Evolutionary conservation across 2,329 filamentous ascomycete genomes (phyloP).

Genomic region (Endocalyx cinctus): DNA sequence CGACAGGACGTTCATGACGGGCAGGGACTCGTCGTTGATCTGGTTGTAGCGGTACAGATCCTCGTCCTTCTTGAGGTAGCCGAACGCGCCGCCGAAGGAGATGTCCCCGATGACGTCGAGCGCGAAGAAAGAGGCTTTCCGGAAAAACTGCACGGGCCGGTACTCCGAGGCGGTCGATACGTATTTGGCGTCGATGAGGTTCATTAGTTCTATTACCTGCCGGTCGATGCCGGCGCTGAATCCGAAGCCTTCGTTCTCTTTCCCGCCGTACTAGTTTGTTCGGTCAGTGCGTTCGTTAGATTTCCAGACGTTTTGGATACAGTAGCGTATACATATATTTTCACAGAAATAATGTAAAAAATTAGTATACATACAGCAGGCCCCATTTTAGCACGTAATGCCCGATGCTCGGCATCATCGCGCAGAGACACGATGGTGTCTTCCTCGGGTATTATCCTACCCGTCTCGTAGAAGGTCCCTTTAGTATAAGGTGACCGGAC

Average conservation of each 20-base stretch:
- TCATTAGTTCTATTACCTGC: conserved; percentile 34
- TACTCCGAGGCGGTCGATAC: conserved; percentile 30
- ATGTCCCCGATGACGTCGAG: conserved; percentile 51
- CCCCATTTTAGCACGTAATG: conserved; percentile 39
- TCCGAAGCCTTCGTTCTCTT: conserved; percentile 40
- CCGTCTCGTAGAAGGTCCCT: conserved; percentile 32
- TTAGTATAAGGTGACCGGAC: conserved; percentile 33
- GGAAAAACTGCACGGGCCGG: conserved; percentile 41
- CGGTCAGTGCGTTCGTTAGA: background rate
- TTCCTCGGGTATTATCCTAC: conserved; percentile 31
- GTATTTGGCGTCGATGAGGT: conserved; percentile 45
- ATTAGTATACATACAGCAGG: conserved; percentile 35
- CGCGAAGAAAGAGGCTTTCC: conserved; percentile 47
- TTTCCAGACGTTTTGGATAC: too few species aligned
- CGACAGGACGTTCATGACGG: conserved; percentile 32
- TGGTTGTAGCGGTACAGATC: conserved; percentile 43
- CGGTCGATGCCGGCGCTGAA: conserved; percentile 37
- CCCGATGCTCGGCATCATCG: conserved; percentile 30
- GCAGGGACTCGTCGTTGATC: conserved; percentile 37
- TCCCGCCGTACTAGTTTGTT: conserved; percentile 42
- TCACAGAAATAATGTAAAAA: too few species aligned
- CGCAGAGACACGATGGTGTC: conserved; percentile 32
- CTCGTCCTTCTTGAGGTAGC: conserved; percentile 43
- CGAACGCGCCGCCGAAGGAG: conserved; percentile 48
- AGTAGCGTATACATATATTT: too few species aligned